These are phyloP conservation scores for Boletus fagicola DNA, from an alignment of 768 basidiomycete genomes.

Conservation along the genomic window DNA sequence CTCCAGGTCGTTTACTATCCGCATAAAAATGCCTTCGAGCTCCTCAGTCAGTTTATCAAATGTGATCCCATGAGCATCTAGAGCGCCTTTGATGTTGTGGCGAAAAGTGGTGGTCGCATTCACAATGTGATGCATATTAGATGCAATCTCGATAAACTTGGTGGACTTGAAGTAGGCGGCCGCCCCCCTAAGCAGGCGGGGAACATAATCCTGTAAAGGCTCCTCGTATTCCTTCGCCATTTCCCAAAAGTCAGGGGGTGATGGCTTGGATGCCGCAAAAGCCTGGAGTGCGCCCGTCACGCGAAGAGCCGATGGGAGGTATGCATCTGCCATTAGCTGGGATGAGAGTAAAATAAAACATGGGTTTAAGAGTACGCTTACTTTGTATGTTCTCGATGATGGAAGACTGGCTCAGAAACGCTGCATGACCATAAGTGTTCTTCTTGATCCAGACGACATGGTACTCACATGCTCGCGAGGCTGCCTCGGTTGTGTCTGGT, in stretches of 20 bases:
- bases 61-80: too few relatives aligned
- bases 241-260: slow-evolving; percentile 15
- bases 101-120: slow-evolving; percentile 13
- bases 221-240: not conserved
- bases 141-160: slow-evolving; percentile 2
- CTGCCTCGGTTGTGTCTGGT: not conserved
- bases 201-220: slow-evolving; percentile 1
- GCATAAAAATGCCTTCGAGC: slow-evolving; percentile 14
- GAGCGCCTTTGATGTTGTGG: slow-evolving; percentile 4
- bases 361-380: not conserved
- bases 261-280: not conserved
- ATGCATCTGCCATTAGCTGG: not conserved
- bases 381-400: slow-evolving; percentile 4
- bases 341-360: not conserved
- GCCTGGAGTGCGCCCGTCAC: not conserved
- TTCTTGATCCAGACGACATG: not conserved
- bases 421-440: not conserved
- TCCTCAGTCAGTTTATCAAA: slow-evolving; percentile 9
- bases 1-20: too few relatives aligned
- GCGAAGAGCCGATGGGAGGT: not conserved
- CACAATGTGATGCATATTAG: slow-evolving; percentile 12
- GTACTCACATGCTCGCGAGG: not conserved
- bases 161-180: slow-evolving; percentile 1
- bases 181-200: slow-evolving; percentile 4
- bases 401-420: not conserved